Conservation (phyloP, 441 rosid species). For the Codiaeum variegatum region DNA sequence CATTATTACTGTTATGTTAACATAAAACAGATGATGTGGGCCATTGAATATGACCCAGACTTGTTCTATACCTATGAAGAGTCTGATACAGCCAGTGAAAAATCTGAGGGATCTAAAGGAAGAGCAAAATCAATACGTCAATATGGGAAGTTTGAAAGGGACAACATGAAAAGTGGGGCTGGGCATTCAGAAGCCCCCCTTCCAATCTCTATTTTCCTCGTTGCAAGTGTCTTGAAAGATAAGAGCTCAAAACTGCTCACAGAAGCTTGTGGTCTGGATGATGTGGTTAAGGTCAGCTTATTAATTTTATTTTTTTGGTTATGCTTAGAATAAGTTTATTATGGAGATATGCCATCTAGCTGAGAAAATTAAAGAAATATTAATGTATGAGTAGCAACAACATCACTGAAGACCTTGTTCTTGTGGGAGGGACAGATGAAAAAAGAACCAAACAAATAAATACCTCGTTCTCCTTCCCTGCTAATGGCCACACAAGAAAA, state of each 20-base stretch:
- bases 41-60: slow-evolving; percentile 88
- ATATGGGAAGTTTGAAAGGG: slow-evolving; percentile 86
- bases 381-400: not conserved
- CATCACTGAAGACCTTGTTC: not conserved
- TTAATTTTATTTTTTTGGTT: slow-evolving; percentile 15
- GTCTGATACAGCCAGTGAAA: slow-evolving; percentile 37
- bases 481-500: not conserved
- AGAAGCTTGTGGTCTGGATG: slow-evolving; percentile 95
- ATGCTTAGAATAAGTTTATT: not conserved
- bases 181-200: slow-evolving; percentile 58
- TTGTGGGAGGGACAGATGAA: not conserved
- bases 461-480: too few species aligned
- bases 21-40: slow-evolving; percentile 93
- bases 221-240: slow-evolving; percentile 91
- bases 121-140: slow-evolving; percentile 59
- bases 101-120: slow-evolving; percentile 49
- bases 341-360: not conserved
- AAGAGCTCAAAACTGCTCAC: slow-evolving; percentile 67
- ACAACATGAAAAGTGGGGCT: slow-evolving; percentile 62
- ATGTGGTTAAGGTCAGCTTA: slow-evolving; percentile 72
- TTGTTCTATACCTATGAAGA: slow-evolving; percentile 62
- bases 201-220: slow-evolving; percentile 89
- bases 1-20: slow-evolving; percentile 8
- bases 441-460: too few species aligned
- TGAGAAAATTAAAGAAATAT: not conserved